These are phyloP conservation scores for Microascus cirrosus DNA, from an alignment of 2,329 filamentous ascomycete species.

Conservation along the genomic window DNA sequence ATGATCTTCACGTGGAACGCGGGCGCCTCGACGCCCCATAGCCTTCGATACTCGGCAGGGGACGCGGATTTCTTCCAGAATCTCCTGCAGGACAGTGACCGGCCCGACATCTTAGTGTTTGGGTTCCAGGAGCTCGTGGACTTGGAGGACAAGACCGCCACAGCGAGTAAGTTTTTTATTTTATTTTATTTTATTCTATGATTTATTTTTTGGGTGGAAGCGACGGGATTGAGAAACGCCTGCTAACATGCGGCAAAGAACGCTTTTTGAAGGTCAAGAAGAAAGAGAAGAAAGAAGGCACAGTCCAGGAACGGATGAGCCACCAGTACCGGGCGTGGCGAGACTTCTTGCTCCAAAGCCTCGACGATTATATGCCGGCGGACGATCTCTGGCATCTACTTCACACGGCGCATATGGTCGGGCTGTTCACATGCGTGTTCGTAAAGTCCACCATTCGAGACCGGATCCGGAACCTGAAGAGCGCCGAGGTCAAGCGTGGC, in stretches of 20 bases:
- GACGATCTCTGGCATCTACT: constrained; percentile 74
- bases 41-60: constrained; percentile 56
- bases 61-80: constrained; percentile 74
- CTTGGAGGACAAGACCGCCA: constrained; percentile 92
- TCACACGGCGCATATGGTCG: constrained; percentile 72
- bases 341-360: constrained; percentile 70
- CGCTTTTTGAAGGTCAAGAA: constrained; percentile 76
- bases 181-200: too few relatives aligned
- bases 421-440: constrained; percentile 92
- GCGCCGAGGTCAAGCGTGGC: constrained; percentile 82
- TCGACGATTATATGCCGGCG: constrained; percentile 73
- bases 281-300: constrained; percentile 73
- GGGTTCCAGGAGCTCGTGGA: constrained; percentile 98
- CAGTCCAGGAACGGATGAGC: constrained; percentile 84
- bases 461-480: constrained; percentile 66
- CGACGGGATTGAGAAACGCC: background rate
- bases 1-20: constrained; percentile 94
- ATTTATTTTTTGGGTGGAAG: too few relatives aligned
- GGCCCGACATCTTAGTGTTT: constrained; percentile 86
- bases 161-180: constrained; percentile 67
- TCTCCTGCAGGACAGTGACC: constrained; percentile 62
- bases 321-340: constrained; percentile 96
- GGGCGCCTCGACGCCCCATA: constrained; percentile 84
- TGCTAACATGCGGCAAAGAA: constrained; percentile 34
- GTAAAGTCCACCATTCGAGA: constrained; percentile 70